Base-by-base conservation (phyloP, 1,284 basidiomycete species). In the Trametes pubescens region DNA sequence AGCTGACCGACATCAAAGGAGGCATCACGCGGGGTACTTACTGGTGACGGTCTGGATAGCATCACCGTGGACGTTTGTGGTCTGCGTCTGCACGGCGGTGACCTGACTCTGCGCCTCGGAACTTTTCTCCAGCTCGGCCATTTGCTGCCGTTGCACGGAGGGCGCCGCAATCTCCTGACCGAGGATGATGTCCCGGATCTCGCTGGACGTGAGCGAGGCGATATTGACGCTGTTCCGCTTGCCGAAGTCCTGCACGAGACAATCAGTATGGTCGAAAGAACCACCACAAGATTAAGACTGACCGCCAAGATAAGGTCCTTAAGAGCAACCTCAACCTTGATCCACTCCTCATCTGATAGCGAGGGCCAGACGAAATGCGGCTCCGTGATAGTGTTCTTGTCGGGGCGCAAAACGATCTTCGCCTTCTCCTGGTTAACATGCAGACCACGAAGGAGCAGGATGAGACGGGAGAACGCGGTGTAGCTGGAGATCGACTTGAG, bases 371-470 rank as follows among this genome's bases (percentile, higher is more conserved):
- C 95, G 78, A 99, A 96, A 80, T 99, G 97, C 55, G 96, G 94
- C 79, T 99, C 95, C 4, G 98, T 99, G 71, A 98, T 90, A 7
- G 96, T 98, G 67, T 90, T 92, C 80, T 95, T 95, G 80, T 96
- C 94, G 0, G 95, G 95, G 69, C 95, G 93, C 40, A 97, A 81
- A 67, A 96, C 93, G 67, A 96, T 91, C 82, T 99, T 99, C 35
- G 98, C 94, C 83, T 99, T 99, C 77, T 99, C 98, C 76, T 98
- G 98, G 82, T 99, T 99, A 79, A 99, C 98, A 79, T 99, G 98
- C 37, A 99, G 84, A 51, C 95, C 95, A 79, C 98, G 96, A 16
- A 99, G 86, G 38, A 99, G 86, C 16, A 99, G 87, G 67, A 99
- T 98, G 51, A 99, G 84, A 65, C 98, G 94, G 51, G 98, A 99